Evolutionary conservation across 352 stramenopile genomes (phyloP), one percentile per base, ranked within the genome.

Genomic region (Phytophthora pisi): DNA sequence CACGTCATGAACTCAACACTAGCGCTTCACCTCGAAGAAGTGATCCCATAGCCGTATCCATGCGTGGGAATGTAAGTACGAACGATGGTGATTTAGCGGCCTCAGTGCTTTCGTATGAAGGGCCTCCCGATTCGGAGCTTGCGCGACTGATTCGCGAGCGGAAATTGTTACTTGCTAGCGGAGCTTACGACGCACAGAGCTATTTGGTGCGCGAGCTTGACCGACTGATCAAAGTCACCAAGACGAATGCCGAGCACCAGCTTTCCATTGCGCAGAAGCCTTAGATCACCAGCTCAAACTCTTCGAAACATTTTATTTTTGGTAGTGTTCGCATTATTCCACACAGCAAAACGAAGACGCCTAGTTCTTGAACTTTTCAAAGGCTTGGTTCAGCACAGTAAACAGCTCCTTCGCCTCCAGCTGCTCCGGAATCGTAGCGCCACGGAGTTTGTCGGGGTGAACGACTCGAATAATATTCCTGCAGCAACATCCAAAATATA

Each of bases 401-500:
- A 96, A 96, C 24, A 96, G 77, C 61, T 95, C 89, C 26, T 93
- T 92, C 4, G 89, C 87, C 65, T 93, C 89, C 7, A 95, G 59
- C 51, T 96, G 87, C 31, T 96, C 86, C n/a, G 84, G 43, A 42
- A 96, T 76, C 5, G 81, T 88, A 13, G 82, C 89, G 13, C 78
- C 77, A 9, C 89, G 86, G n/a, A 96, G 68, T 63, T 96, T 96
- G 51, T 96, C 89, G 5, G 89, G 89, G 43, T 96, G 89, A 15
- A 96, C 92, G 9, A 96, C 78, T 5, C 89, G 83, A 64, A 96
- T 95, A 20, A 96, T 93, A 60, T 86, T 95, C 38, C 85, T 95
- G 42, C 52, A 56, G 5, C 23, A 57, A 54, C 26, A 61, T 52
- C 3, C 16, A 49, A 7, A 13, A 40, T 45, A 7, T 31, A 20